Evolutionary conservation across 2,329 filamentous ascomycete species (phyloP).

Genomic region (Clathrospora elynae): DNA sequence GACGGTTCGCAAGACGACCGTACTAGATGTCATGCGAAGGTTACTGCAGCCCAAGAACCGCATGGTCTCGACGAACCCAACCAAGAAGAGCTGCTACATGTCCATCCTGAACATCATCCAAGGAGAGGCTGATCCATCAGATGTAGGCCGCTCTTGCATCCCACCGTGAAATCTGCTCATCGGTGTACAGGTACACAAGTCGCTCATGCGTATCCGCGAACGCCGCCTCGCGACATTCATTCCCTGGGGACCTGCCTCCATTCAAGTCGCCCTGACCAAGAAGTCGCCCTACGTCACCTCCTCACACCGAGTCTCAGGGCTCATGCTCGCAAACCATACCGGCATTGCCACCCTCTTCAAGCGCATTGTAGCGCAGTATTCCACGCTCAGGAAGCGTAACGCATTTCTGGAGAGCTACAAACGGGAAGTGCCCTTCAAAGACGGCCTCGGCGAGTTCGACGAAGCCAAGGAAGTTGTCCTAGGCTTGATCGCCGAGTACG

Average conservation of each 20-base stretch:
- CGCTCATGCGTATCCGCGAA: constrained; percentile 91
- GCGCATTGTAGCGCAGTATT: constrained; percentile 89
- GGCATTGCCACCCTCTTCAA: constrained; percentile 97
- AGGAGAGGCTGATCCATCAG: constrained; percentile 95
- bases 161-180: neutral
- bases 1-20: constrained; percentile 96
- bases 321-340: constrained; percentile 98
- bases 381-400: constrained; percentile 92
- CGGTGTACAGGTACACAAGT: constrained; percentile 78
- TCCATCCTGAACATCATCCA: constrained; percentile 99
- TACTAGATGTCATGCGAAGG: constrained; percentile 95
- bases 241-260: constrained; percentile 96
- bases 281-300: constrained; percentile 95
- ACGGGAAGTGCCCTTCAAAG: constrained; percentile 89
- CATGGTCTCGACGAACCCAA: constrained; percentile 95
- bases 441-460: constrained; percentile 92
- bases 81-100: constrained; percentile 98
- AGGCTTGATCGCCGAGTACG: constrained; percentile 91
- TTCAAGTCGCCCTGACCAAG: constrained; percentile 95
- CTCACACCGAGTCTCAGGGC: constrained; percentile 89
- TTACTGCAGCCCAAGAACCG: constrained; percentile 97
- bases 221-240: constrained; percentile 94
- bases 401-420: constrained; percentile 97
- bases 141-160: constrained; percentile 58
- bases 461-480: constrained; percentile 89